Base-by-base conservation (phyloP, 2,329 filamentous ascomycete species). In the Hypoxylon sp. region DNA sequence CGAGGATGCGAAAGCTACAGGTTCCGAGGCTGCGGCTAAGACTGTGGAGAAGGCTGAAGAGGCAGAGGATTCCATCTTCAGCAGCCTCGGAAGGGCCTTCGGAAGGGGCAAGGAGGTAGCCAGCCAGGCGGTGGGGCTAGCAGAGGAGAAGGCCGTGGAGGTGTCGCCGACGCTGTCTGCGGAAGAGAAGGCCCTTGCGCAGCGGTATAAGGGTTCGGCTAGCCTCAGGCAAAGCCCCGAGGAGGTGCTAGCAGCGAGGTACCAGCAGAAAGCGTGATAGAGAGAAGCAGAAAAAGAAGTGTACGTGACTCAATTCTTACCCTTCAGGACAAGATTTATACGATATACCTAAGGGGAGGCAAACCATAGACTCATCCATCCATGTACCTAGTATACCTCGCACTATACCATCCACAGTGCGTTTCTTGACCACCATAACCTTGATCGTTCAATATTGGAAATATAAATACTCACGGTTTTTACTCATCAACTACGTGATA, bases 171-270 rank as follows among this genome's bases (percentile, higher is more conserved):
- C 84, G 19, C 54, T 60, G 15, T 79, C 87, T 70, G 80, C 79
- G 47, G 82, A 84, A 19, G 80, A 85, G 64, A 82, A 87, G 72
- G 79, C 81, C 43, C 75, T 89, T 54, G 80, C 78, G 50, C 84
- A 87, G 72, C 78, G 86, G 69, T 89, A 89, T 71, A 58, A 73
- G 50, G 59, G 60, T 6, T 50, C 58, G 17, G 80, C 74, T 68
- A 81, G 81, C 0, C 74, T 84, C 62, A 79, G 76, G 32, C 30
- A 68, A 61, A 77, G 70, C 44, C 72, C 75, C 10, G 76, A 77
- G 49, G 74, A 75, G 43, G 66, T 71, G 20, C 57, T 81, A 49
- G 74, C 75, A 24, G 77, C 76, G 48, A 68, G 73, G 59, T 75
- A 75, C 32, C 68, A 80, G 72, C 77, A 79, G 69, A 73, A 67